Base-by-base conservation (phyloP, 1,284 basidiomycete genomes). In the Leccinum insolens region DNA sequence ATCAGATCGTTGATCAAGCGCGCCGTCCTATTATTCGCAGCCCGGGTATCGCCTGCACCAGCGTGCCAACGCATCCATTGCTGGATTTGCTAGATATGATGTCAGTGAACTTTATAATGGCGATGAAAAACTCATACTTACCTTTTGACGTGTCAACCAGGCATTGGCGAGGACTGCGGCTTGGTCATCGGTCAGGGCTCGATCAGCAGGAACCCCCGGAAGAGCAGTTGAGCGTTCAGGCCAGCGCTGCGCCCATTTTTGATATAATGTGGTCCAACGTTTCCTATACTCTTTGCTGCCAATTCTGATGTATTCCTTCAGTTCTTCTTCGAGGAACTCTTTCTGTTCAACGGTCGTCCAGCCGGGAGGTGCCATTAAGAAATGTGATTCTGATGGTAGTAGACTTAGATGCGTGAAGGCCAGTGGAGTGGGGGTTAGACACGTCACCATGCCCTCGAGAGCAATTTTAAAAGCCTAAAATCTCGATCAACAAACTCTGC, bases 31-130 rank as follows among this genome's bases (percentile, higher is more conserved):
- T 22, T 49, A 8, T 44, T 62, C 12, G 17, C 44, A 20, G 61
- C 44, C 7, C 28, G 15, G 28, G 11, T 59, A n/a, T 59, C 28
- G 31, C 57, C 57, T 20, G 28, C 57, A n/a, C 28, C 15, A 11
- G 57, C 15, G 14, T 62, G 62, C 62, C 62, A 62, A 31, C n/a
- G 12, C 44, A 62, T 44, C 62, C 62, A 62, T 14, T 62, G 62
- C 44, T 62, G 62, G 2, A 62, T 7, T 62, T 44, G 62, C 44
- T 62, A 15, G 20, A 28, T 28, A 58, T 9, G 20, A 52, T 52
- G 49, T 52, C 17, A 52, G 49, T 49, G 37, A 37, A 37, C 37
- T 37, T 37, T 37, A 37, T 37, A 11, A 37, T 37, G 37, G 37
- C 11, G 37, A 37, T 12, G 37, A 28, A 7, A 58, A 8, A 7